Evolutionary conservation across 2,329 filamentous ascomycete genomes (phyloP).

Genomic region (Fusarium verrucosum): DNA sequence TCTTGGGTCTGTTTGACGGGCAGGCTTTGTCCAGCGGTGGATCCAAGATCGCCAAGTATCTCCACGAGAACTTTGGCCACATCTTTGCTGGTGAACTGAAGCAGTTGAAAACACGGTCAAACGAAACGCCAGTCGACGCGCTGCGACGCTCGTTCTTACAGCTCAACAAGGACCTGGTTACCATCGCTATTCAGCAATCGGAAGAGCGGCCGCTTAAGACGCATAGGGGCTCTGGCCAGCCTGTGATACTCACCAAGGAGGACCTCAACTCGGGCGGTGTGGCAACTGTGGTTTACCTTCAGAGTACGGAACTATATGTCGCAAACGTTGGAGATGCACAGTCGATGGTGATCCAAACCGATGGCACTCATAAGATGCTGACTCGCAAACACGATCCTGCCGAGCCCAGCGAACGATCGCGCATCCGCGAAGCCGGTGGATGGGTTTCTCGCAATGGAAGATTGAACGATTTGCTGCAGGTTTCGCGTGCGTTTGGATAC

Average conservation of each 20-base stretch:
- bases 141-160: conserved; percentile 85
- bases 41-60: conserved; percentile 93
- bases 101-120: conserved; percentile 69
- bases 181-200: conserved; percentile 79
- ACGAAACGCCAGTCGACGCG: conserved; percentile 84
- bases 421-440: conserved; percentile 92
- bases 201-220: conserved; percentile 74
- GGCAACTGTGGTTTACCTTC: conserved; percentile 89
- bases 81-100: conserved; percentile 86
- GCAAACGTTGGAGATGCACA: conserved; percentile 96
- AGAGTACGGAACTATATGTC: conserved; percentile 89
- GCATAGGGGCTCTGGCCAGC: conserved; percentile 75
- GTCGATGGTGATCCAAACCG: conserved; percentile 91
- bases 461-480: conserved; percentile 88
- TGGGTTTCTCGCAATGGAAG: conserved; percentile 96
- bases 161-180: conserved; percentile 93
- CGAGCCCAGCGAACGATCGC: conserved; percentile 81
- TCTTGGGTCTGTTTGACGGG: conserved; percentile 96
- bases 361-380: conserved; percentile 82
- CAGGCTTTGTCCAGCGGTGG: conserved; percentile 88
- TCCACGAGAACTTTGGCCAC: conserved; percentile 93
- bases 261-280: conserved; percentile 91
- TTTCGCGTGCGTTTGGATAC: conserved; percentile 95
- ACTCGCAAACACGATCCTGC: conserved; percentile 95
- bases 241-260: conserved; percentile 84